These are phyloP conservation scores for Lagerstroemia speciosa DNA, from an alignment of 345 rosid species.

Conservation along the genomic window DNA sequence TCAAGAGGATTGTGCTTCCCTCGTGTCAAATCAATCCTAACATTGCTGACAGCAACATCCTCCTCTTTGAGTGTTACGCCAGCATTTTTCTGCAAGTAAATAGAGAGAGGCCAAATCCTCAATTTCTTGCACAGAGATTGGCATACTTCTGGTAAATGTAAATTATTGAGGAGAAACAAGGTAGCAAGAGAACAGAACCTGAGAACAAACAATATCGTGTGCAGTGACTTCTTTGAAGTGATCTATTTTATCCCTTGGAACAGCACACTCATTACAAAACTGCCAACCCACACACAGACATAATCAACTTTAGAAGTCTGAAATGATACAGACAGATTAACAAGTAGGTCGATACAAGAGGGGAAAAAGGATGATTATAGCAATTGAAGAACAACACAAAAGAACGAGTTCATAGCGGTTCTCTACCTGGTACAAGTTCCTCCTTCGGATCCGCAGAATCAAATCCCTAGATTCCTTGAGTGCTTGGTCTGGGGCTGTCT, in stretches of 20 bases:
- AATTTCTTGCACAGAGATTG: background rate
- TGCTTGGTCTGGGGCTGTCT: conserved; percentile 63
- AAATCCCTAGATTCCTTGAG: conserved; percentile 75
- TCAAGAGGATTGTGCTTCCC: conserved; percentile 83
- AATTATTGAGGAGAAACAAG: background rate
- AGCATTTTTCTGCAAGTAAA: conserved; percentile 47
- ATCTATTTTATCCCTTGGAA: conserved; percentile 75
- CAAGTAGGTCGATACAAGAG: too few species aligned
- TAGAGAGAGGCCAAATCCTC: background rate
- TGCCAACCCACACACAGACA: conserved; percentile 21
- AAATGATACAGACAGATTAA: background rate
- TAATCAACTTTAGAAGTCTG: background rate
- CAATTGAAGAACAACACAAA: background rate
- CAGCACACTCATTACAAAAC: conserved; percentile 95
- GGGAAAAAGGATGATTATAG: background rate
- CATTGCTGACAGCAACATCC: conserved; percentile 74
- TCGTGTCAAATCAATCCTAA: conserved; percentile 77
- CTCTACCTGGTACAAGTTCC: conserved; percentile 68
- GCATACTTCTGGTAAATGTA: background rate
- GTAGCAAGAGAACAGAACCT: conserved; percentile 29
- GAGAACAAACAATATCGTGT: conserved; percentile 84
- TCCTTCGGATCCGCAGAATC: conserved; percentile 72
- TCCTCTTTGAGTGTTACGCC: conserved; percentile 59
- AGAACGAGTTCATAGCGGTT: background rate
- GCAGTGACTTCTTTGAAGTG: conserved; percentile 77